A percentile compares a stretch with the other conserved stretches of the same genome.
phyloP scores from a whole-genome alignment of 345 rosid species.

The Corchorus capsularis region DNA sequence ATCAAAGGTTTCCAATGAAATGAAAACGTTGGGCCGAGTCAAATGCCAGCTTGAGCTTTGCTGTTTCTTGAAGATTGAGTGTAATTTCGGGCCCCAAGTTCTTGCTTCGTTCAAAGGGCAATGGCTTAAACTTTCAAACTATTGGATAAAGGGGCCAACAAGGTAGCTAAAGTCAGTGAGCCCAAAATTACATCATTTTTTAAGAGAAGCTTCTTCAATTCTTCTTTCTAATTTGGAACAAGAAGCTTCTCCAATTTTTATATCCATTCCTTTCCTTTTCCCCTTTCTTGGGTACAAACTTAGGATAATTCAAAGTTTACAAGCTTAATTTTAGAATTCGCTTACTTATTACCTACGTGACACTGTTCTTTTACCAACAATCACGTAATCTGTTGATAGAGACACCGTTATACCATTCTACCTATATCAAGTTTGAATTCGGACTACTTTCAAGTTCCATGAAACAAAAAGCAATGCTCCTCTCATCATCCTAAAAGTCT shows the following conservation, averaged over 20 bases:
- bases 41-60: neutral
- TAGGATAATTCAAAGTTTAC: no score
- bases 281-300: no score
- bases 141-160: neutral
- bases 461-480: no score
- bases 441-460: neutral
- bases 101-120: neutral
- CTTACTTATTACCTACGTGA: no score
- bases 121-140: neutral
- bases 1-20: neutral
- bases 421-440: no score
- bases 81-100: neutral
- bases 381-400: no score
- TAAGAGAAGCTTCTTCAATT: neutral
- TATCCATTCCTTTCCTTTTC: no score
- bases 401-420: no score
- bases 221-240: no score
- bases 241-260: neutral
- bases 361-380: no score
- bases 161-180: neutral
- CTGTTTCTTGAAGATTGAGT: conserved; percentile 12
- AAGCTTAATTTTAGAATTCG: no score
- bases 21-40: neutral
- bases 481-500: no score
- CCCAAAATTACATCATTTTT: neutral